These are phyloP conservation scores for Triglochin maritima DNA, from an alignment of 106 monocot species.

Conservation along the genomic window DNA sequence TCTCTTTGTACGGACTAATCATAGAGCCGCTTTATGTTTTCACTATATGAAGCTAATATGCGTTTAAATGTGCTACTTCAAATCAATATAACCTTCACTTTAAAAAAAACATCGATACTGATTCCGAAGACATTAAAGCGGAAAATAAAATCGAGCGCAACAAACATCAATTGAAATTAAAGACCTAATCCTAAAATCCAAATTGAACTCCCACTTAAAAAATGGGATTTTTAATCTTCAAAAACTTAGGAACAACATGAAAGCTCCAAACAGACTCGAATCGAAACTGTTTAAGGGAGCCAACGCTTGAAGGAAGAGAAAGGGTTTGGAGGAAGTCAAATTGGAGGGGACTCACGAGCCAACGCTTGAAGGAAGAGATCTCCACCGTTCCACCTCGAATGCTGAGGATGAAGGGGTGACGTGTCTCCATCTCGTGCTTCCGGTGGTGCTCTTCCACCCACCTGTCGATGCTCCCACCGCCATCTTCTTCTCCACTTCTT, in stretches of 20 bases:
- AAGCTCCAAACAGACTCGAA: background rate
- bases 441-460: slow-evolving; percentile 38
- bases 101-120: no score
- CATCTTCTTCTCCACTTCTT: slow-evolving; percentile 7
- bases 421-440: slow-evolving; percentile 47
- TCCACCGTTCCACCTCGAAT: slow-evolving; percentile 72
- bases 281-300: background rate
- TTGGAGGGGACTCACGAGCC: slow-evolving; percentile 45
- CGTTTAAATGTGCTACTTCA: no score
- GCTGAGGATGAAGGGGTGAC: slow-evolving; percentile 61
- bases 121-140: no score
- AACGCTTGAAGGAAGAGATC: slow-evolving; percentile 51
- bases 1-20: no score
- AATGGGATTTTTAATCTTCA: no score
- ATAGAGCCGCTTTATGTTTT: no score
- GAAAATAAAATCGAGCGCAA: no score
- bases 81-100: no score
- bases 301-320: background rate
- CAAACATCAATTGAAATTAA: no score
- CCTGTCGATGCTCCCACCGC: slow-evolving; percentile 22
- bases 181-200: background rate
- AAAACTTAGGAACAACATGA: background rate
- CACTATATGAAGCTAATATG: no score
- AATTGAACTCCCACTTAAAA: no score
- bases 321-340: background rate